Percentiles rank a stretch among this genome's conserved stretches.
Conservation (phyloP, 306 rosid species). For the Gleditsia sinensis region DNA sequence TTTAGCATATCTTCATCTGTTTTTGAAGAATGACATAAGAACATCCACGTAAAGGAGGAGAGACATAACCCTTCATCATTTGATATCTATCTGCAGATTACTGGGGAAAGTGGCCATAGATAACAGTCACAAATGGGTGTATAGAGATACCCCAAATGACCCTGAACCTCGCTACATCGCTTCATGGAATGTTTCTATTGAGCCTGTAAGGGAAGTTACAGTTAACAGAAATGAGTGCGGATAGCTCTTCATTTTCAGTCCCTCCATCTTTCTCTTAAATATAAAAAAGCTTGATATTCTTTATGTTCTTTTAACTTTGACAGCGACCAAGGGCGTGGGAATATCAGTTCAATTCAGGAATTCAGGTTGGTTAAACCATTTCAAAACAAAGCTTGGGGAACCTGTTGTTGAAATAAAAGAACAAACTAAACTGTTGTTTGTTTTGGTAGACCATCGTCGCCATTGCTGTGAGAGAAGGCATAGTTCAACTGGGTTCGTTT, state of each 20-base stretch:
- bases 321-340: constrained; percentile 95
- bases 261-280: not conserved
- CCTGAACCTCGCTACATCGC: constrained; percentile 62
- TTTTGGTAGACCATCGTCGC: constrained; percentile 67
- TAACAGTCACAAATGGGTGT: constrained; percentile 86
- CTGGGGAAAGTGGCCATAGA: constrained; percentile 88
- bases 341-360: constrained; percentile 81
- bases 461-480: constrained; percentile 85
- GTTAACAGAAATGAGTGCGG: not conserved
- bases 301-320: not conserved
- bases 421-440: not conserved
- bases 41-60: not conserved
- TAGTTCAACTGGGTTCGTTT: constrained; percentile 85
- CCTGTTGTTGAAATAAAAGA: constrained; percentile 1
- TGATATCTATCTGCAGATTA: constrained; percentile 51
- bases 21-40: too few species aligned
- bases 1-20: not conserved
- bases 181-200: constrained; percentile 78
- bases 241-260: not conserved
- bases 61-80: constrained; percentile 3
- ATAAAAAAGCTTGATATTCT: not conserved
- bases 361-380: constrained; percentile 64
- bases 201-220: constrained; percentile 51
- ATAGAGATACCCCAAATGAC: constrained; percentile 59
- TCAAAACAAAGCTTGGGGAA: too few species aligned